Percentiles rank a stretch among this genome's conserved stretches.
Evolutionary conservation across 139 green algal genomes (phyloP).

Genomic region (Haematococcus lacustris): DNA sequence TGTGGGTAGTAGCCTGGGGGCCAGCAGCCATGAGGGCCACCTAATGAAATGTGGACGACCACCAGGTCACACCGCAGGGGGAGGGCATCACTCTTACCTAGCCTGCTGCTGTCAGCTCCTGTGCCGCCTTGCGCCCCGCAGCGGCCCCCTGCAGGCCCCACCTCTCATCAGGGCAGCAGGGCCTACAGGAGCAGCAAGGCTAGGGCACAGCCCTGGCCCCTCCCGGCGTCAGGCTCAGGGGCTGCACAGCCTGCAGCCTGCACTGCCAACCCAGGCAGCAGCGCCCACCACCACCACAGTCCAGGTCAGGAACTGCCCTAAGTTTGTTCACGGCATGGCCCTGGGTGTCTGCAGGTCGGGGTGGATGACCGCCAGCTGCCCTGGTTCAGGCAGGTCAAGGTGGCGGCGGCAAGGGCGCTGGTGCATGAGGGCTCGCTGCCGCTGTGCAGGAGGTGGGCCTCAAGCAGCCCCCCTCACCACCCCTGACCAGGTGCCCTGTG

Average conservation of each 20-base stretch:
- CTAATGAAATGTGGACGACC: neutral
- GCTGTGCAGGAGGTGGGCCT: slow-evolving; percentile 20
- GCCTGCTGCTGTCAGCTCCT: neutral
- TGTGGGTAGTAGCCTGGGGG: slow-evolving; percentile 7
- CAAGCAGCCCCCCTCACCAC: no score
- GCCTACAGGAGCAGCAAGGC: no score
- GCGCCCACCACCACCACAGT: neutral
- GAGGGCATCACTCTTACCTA: neutral
- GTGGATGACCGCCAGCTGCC: slow-evolving; percentile 44
- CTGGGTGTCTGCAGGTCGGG: slow-evolving; percentile 38
- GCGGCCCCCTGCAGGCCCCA: no score
- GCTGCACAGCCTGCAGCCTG: neutral
- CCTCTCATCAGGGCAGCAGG: no score
- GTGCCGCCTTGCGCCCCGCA: no score
- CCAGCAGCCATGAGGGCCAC: neutral
- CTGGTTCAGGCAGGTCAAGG: slow-evolving; percentile 45
- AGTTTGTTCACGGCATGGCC: no score
- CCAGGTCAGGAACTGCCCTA: no score
- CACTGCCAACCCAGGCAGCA: neutral
- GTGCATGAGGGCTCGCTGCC: slow-evolving; percentile 23
- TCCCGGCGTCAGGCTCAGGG: neutral
- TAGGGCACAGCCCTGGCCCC: neutral
- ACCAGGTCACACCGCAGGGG: neutral
- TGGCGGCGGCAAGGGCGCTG: slow-evolving; percentile 18
- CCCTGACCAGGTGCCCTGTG: no score